These are phyloP conservation scores for Geranium brycei DNA, from an alignment of 345 rosid species.

Conservation along the genomic window DNA sequence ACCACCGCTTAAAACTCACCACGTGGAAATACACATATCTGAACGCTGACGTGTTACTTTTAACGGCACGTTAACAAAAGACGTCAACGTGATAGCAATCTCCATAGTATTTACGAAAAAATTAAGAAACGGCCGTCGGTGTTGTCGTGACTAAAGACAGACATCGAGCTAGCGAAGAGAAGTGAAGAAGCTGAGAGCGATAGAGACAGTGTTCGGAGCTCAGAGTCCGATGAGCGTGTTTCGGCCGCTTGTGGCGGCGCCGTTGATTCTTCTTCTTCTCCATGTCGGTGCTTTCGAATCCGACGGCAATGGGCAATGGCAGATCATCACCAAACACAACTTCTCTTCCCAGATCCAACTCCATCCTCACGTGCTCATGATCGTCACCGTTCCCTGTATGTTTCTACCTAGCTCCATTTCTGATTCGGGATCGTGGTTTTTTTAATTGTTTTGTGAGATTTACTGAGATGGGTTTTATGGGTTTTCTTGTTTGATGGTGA, in stretches of 20 bases:
- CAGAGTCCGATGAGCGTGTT: no score
- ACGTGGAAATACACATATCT: no score
- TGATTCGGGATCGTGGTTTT: neutral
- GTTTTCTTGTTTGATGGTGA: no score
- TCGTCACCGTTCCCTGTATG: constrained; percentile 69
- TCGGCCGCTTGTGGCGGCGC: no score
- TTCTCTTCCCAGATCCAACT: constrained; percentile 76
- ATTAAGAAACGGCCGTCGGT: no score
- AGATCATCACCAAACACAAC: constrained; percentile 51
- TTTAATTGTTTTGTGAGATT: neutral
- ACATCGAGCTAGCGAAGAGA: no score
- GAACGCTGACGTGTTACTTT: no score
- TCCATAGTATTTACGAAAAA: no score
- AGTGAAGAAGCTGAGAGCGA: neutral
- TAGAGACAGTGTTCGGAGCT: neutral
- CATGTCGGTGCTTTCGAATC: constrained; percentile 6
- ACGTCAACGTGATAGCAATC: no score
- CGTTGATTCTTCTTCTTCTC: neutral
- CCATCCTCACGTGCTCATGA: constrained; percentile 58
- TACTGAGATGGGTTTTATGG: neutral
- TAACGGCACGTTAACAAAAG: no score
- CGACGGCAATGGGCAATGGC: constrained; percentile 38
- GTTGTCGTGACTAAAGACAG: no score
- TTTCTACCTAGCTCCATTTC: neutral
- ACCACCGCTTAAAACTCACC: no score